Evolutionary conservation across 2,329 filamentous ascomycete species (phyloP).

Genomic region (Talaromyces sp.): DNA sequence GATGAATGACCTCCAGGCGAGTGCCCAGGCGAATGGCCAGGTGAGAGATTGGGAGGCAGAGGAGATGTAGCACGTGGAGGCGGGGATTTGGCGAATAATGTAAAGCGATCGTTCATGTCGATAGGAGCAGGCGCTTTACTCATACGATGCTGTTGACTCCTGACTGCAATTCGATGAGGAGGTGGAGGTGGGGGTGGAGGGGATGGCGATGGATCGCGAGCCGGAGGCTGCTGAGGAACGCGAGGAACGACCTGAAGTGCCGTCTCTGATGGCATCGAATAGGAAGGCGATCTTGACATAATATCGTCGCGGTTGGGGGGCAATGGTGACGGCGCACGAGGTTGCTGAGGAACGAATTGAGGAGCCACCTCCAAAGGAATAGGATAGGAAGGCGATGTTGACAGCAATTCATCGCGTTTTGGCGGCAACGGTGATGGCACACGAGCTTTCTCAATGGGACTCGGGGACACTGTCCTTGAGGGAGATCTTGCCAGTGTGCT

Average conservation of each 20-base stretch:
- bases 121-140: slow-evolving; percentile 31
- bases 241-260: slow-evolving; percentile 27
- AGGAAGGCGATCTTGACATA: slow-evolving; percentile 19
- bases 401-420: slow-evolving; percentile 11
- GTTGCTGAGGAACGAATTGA: slow-evolving; percentile 24
- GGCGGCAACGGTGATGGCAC: slow-evolving; percentile 6
- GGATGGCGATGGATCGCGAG: slow-evolving; percentile 58
- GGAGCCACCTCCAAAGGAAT: slow-evolving; percentile 20
- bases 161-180: slow-evolving; percentile 63
- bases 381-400: slow-evolving; percentile 20
- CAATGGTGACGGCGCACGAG: slow-evolving; percentile 2
- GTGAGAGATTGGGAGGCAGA: slow-evolving; percentile 3
- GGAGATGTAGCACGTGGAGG: slow-evolving; percentile 39
- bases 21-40: slow-evolving; percentile 11
- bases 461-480: slow-evolving; percentile 18
- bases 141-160: slow-evolving; percentile 31
- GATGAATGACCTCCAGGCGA: slow-evolving; percentile 16
- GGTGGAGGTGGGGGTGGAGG: slow-evolving; percentile 83
- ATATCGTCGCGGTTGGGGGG: slow-evolving; percentile 5
- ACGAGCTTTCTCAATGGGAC: slow-evolving; percentile 1
- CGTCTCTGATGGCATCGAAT: slow-evolving; percentile 19
- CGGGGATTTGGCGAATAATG: slow-evolving; percentile 42
- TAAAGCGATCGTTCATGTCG: slow-evolving; percentile 42
- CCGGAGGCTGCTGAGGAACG: slow-evolving; percentile 29
- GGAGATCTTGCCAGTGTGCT: slow-evolving; percentile 30